Evolutionary conservation across 208 protist species (phyloP), one percentile per base, ranked within the genome.

Genomic region (Trypanosomatidae sp.): DNA sequence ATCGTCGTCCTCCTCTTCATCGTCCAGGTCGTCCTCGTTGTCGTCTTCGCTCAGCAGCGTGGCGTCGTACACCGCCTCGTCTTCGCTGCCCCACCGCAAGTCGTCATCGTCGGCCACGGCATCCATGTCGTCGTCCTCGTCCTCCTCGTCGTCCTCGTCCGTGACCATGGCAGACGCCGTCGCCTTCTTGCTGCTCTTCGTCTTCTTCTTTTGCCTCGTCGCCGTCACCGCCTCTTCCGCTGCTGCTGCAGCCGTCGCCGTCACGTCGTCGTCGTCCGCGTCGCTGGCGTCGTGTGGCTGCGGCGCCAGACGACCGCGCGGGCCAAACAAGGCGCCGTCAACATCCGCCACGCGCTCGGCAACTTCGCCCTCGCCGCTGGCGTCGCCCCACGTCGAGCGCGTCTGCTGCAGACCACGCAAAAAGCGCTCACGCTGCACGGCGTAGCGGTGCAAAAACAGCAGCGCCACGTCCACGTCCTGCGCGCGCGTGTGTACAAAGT

Each of bases 401-500:
- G 83, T 68, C 56, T 85, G 77, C 30, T 68, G 72, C n/a, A 90
- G 59, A 16, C 72, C 76, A 21, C 88, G 64, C 13, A 88, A 32
- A 57, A 93, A 93, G 38, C 77, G 79, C 56, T 88, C 71, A 0
- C 85, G 76, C 51, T 93, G 85, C 43, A 93, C 80, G 28, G 85
- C 85, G 59, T 90, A 93, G 47, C 85, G 77, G 53, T 93, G 85
- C 20, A 93, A 37, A 43, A 93, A 93, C 25, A 93, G 67, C 11
- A 76, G 73, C 3, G 71, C 53, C 4, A 93, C 85, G 41, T 93
- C 85, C 32, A 93, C 78, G 15, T 89, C 64, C 48, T 77, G 66
- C n/a, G 80, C 69, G 48, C 52, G 73, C 23, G 85, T 64, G 55
- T 84, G 62, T 45, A 90, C 76, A 57, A 93, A 93, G 62, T 88